Evolutionary conservation across 306 rosid species (phyloP), one percentile per base, ranked within the genome.

Genomic region (Psophocarpus tetragonolobus): DNA sequence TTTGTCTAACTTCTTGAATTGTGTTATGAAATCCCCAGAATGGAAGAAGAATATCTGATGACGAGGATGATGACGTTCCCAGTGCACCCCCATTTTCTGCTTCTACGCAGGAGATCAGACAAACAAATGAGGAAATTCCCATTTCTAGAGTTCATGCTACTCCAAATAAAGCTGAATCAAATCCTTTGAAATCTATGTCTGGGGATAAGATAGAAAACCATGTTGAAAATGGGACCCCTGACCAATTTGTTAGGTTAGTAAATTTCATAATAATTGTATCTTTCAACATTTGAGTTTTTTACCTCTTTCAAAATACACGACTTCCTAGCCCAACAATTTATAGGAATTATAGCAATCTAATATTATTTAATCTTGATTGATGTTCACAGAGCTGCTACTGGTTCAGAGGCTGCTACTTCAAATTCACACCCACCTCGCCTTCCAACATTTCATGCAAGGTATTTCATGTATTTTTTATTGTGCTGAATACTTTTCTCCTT

Each of bases 401-500:
- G 87, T 84, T 85, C 91, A 3, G 97, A 96, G 81, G 85, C 88
- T 63, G 89, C 85, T 48, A 74, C 78, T 83, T 88, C 96, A 45
- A 86, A 85, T 78, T 79, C 91, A 77, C 60, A 73, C 23, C 81
- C 82, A 64, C 92, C 92, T 73, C 96, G 96, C 67, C 74, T 92
- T 80, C 99, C 99, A 61, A 92, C 91, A 60, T 96, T 84, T 86
- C 91, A 96, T 87, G 99, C 99, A 33, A 92, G 98, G 99, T 96
- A 88, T 76, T 57, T 73, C 36, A 66, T 44, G 58, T 7, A 24
- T 58, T 70, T 21, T 73, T 57, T 51, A 70, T 73, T 68, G 72
- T 62, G 53, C 69, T 54, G 32, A 73, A 78, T 64, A 39, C 54
- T 74, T 27, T 74, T 74, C 45, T 26, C 33, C 66, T 83, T 77